Evolutionary conservation across 23 red algal genomes (phyloP).

Genomic region (Chondrus crispus): DNA sequence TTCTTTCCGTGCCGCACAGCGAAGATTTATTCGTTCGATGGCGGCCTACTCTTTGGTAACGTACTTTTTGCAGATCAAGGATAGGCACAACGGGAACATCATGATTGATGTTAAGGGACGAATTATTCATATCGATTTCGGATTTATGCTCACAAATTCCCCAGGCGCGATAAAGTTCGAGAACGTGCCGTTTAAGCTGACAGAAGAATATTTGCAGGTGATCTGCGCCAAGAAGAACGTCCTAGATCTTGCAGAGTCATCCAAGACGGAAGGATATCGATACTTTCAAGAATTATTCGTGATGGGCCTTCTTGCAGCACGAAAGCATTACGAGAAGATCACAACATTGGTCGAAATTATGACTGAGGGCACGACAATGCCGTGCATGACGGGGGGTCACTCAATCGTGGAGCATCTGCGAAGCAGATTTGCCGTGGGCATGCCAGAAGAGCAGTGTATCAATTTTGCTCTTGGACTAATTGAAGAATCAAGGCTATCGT

Average conservation of each 20-base stretch:
- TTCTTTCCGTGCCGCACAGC: conserved; percentile 65
- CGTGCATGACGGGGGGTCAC: conserved; percentile 92
- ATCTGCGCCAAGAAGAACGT: conserved; percentile 77
- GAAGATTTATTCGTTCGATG: conserved; percentile 90
- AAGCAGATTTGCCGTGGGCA: conserved; percentile 75
- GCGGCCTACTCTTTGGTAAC: conserved; percentile 93
- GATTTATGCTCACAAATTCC: conserved; percentile 96
- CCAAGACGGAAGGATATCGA: conserved; percentile 66
- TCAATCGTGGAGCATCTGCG: conserved; percentile 86
- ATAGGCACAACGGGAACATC: conserved; percentile 99
- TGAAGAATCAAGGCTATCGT: conserved; percentile 89
- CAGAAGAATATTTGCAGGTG: conserved; percentile 89
- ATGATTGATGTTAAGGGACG: conserved; percentile 89
- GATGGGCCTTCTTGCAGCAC: conserved; percentile 84
- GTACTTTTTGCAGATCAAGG: conserved; percentile 98
- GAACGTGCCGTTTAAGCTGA: conserved; percentile 96
- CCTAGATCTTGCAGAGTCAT: conserved; percentile 49
- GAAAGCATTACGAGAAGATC: conserved; percentile 95
- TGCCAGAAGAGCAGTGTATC: conserved; percentile 91
- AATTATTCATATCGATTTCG: conserved; percentile 98
- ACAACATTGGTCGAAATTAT: conserved; percentile 96
- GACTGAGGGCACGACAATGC: conserved; percentile 93
- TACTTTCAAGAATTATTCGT: conserved; percentile 98
- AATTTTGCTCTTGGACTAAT: conserved; percentile 76
- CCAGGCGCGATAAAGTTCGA: conserved; percentile 99